Conservation (phyloP, 768 basidiomycete genomes). For the Ramaria sp. region DNA sequence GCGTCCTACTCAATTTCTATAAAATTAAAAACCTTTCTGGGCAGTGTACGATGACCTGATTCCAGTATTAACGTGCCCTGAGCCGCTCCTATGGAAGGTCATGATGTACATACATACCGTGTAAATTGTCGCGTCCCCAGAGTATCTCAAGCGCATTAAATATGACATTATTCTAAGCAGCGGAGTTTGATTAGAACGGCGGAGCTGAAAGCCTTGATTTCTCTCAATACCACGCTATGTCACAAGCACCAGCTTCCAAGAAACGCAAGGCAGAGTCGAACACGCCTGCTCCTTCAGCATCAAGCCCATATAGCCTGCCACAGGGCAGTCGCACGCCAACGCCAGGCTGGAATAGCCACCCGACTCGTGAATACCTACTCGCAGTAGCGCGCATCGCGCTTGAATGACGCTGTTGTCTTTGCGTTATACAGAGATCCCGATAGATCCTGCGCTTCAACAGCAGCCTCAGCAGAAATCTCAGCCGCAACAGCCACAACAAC, state of each 20-base stretch:
- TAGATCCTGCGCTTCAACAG: conserved; percentile 59
- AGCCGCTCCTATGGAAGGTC: no score
- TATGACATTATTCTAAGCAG: no score
- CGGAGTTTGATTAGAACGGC: not conserved
- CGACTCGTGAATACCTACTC: conserved; percentile 4
- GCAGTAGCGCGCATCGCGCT: not conserved
- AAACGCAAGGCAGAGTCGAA: not conserved
- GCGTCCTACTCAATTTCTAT: no score
- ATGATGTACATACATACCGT: no score
- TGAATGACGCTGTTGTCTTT: not conserved
- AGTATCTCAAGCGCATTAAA: no score
- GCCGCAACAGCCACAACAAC: conserved; percentile 19
- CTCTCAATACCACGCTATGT: not conserved
- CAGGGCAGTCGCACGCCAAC: not conserved
- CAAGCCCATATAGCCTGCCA: not conserved
- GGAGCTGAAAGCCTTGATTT: not conserved
- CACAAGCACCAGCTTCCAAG: not conserved
- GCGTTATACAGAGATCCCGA: conserved; percentile 39
- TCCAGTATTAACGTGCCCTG: no score
- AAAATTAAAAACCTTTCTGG: no score
- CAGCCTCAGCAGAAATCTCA: conserved; percentile 32
- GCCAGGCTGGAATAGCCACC: not conserved
- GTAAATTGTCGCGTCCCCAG: no score
- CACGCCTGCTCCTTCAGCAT: not conserved
- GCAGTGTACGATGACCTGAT: no score